A percentile compares a stretch with the other conserved stretches of the same genome.
phyloP scores from a whole-genome alignment of 768 basidiomycete species.

The Lactarius evosmus region DNA sequence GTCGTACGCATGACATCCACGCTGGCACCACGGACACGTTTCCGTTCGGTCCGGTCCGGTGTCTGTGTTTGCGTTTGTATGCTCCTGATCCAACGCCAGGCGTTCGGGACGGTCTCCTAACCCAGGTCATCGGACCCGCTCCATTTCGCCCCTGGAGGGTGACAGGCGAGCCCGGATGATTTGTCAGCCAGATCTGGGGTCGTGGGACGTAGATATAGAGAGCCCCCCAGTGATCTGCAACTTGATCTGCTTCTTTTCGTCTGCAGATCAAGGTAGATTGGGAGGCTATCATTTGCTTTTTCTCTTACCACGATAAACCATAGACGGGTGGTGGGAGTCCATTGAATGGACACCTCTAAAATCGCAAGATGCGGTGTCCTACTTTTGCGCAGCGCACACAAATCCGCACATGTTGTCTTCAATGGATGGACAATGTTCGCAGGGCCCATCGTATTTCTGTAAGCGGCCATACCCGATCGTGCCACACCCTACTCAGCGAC shows the following conservation, averaged over 20 bases:
- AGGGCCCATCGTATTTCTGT: too few relatives aligned
- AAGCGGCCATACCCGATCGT: too few relatives aligned
- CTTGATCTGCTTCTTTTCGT: background rate
- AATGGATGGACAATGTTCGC: too few relatives aligned
- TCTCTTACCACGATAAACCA: too few relatives aligned
- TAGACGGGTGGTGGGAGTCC: too few relatives aligned
- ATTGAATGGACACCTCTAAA: too few relatives aligned
- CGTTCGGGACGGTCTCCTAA: slow-evolving; percentile 12
- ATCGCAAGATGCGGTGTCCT: background rate
- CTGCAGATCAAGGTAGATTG: background rate
- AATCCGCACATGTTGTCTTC: too few relatives aligned
- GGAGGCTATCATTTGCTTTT: background rate
- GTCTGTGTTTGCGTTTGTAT: background rate
- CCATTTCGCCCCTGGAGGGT: background rate
- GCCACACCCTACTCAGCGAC: too few relatives aligned
- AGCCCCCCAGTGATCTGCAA: background rate
- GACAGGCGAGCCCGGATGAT: background rate
- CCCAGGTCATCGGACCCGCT: slow-evolving; percentile 5
- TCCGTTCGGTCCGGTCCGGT: background rate
- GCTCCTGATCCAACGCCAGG: too few relatives aligned
- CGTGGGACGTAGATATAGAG: background rate
- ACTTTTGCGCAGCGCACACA: too few relatives aligned
- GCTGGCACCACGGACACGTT: background rate
- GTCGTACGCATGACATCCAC: too few relatives aligned
- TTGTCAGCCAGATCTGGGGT: slow-evolving; percentile 7